Evolutionary conservation across 345 rosid genomes (phyloP).

Genomic region (Physaria fendleri): DNA sequence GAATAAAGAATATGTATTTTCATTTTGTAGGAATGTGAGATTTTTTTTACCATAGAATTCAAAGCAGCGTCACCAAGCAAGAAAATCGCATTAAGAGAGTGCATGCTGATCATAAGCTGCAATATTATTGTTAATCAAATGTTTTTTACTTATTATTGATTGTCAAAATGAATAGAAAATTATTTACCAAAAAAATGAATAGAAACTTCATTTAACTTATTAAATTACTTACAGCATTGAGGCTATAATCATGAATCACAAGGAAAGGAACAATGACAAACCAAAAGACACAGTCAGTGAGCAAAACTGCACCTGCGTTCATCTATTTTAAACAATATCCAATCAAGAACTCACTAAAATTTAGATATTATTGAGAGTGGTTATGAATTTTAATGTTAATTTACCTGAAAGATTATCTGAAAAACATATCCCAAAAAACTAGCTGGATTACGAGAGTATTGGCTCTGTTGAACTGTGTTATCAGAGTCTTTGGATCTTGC

Average conservation of each 20-base stretch:
- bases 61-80: constrained; percentile 74
- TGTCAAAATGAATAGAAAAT: too few relatives aligned
- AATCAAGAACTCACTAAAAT: constrained; percentile 9
- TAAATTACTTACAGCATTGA: constrained; percentile 57
- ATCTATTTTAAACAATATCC: constrained; percentile 42
- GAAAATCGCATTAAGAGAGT: constrained; percentile 67
- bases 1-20: not conserved
- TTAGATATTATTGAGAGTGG: not conserved
- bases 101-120: constrained; percentile 83
- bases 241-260: constrained; percentile 57
- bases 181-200: too few relatives aligned
- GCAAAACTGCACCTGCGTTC: constrained; percentile 97
- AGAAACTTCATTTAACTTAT: not conserved
- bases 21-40: not conserved
- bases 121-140: too few relatives aligned
- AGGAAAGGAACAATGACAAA: constrained; percentile 87
- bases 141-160: too few relatives aligned
- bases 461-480: constrained; percentile 8
- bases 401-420: constrained; percentile 89
- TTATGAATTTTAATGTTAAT: not conserved
- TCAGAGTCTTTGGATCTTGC: constrained; percentile 41
- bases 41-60: constrained; percentile 70
- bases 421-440: constrained; percentile 55
- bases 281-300: constrained; percentile 95
- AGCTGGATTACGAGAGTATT: constrained; percentile 46